Percentiles rank a stretch among this genome's conserved stretches.
Conservation (phyloP, 345 rosid genomes). For the Dimocarpus longan region DNA sequence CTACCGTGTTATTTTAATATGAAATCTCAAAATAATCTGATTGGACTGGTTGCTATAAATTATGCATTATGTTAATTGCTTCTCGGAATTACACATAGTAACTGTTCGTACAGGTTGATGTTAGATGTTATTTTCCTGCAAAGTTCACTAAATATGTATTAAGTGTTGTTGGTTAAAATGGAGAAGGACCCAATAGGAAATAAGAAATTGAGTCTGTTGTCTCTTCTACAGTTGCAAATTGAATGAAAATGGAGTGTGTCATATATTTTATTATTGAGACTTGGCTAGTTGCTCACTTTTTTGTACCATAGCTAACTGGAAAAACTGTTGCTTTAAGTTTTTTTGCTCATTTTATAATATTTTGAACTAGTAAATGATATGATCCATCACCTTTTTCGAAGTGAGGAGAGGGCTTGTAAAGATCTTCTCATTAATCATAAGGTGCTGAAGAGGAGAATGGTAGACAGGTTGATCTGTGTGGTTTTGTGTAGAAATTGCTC, state of each 20-base stretch:
- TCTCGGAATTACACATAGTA: not conserved
- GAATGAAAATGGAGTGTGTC: not conserved
- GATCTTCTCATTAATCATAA: conserved; percentile 21
- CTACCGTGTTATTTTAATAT: not conserved
- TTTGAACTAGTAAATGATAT: conserved; percentile 4
- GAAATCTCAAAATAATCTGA: conserved; percentile 1
- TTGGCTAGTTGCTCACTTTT: not conserved
- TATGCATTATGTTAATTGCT: not conserved
- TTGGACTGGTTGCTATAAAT: not conserved
- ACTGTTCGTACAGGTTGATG: not conserved
- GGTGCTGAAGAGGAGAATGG: not conserved
- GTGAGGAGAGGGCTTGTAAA: conserved; percentile 22
- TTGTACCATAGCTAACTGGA: not conserved
- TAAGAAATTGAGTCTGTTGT: not conserved
- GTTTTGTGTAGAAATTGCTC: not conserved
- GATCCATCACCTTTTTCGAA: not conserved
- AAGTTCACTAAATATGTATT: not conserved
- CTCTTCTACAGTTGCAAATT: not conserved
- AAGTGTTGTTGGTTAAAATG: not conserved
- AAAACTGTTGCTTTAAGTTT: not conserved
- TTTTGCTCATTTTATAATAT: conserved; percentile 15
- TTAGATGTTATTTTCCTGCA: too few relatives aligned
- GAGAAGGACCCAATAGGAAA: not conserved
- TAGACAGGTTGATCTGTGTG: not conserved
- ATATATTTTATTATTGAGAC: not conserved